Evolutionary conservation across 2,329 filamentous ascomycete genomes (phyloP), one percentile per base, ranked within the genome.

Genomic region (Xylariaceae sp.): DNA sequence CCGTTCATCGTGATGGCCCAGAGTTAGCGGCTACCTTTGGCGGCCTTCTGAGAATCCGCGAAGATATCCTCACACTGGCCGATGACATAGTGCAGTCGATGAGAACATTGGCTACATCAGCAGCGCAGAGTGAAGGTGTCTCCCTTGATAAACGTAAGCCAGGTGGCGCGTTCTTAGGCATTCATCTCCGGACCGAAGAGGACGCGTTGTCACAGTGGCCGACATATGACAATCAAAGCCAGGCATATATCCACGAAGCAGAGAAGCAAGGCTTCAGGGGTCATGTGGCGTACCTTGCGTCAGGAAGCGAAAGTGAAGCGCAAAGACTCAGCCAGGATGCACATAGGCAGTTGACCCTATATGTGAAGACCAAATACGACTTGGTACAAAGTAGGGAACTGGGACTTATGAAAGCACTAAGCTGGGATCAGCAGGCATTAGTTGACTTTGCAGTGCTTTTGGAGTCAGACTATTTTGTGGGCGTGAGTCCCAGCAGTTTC

Each of bases 401-500:
- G 11, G 63, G 66, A 39, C 66, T 61, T 49, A 62, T 78, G 11
- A 62, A 70, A 42, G 62, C 65, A 1, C 62, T 77, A 15, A 76
- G 71, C 39, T 78, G 76, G 75, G 76, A 77, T 63, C 75, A 78
- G 66, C 73, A 77, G 60, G 76, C 74, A 1, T 68, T 78, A 0
- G 69, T 78, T 2, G 76, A 78, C 58, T 77, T 73, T 53, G 64
- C 73, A 0, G 74, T 77, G 3, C 63, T 78, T 44, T 64, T 77
- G 30, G 60, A 68, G 47, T 67, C 71, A 17, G 70, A 74, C 54
- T 75, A 75, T 58, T 78, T 78, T 58, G 62, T 77, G 0, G 75
- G 75, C 3, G 76, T 78, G 49, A 79, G 74, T 17, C 78, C 77
- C 0, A 78, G 77, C 58, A 78, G 76, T 7, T 80, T 80, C 55